These are phyloP conservation scores for Mycena galericulata DNA, from an alignment of 768 basidiomycete species.

Conservation along the genomic window DNA sequence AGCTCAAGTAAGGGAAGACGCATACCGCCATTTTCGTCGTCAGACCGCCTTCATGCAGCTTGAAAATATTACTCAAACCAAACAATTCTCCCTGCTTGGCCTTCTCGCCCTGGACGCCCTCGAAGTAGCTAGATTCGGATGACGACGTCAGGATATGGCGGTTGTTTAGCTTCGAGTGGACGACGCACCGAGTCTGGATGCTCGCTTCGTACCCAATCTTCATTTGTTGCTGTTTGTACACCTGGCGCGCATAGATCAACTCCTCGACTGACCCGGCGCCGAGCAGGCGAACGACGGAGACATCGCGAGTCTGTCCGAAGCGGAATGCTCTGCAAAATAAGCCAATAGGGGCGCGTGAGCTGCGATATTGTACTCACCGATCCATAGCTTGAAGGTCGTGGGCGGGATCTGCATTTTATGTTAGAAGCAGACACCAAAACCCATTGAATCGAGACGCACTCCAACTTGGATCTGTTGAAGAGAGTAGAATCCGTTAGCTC, in stretches of 20 bases:
- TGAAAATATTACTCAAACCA: conserved; percentile 89
- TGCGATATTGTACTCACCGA: conserved; percentile 39
- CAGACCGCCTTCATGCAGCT: conserved; percentile 73
- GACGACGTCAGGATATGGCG: neutral
- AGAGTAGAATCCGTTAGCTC: conserved; percentile 25
- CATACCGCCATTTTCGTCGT: conserved; percentile 82
- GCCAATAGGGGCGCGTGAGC: no score
- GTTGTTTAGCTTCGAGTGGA: neutral
- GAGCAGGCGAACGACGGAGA: conserved; percentile 84
- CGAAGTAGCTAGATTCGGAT: conserved; percentile 78
- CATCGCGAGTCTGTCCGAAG: conserved; percentile 89
- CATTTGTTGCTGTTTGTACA: conserved; percentile 96
- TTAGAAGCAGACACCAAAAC: conserved; percentile 1
- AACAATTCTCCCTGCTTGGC: conserved; percentile 85
- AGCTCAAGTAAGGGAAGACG: neutral
- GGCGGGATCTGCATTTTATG: conserved; percentile 78
- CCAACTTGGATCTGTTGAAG: conserved; percentile 87
- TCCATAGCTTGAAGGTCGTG: conserved; percentile 96
- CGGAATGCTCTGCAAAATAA: conserved; percentile 65
- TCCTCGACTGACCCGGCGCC: conserved; percentile 92
- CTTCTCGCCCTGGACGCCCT: conserved; percentile 85
- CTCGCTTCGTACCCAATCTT: conserved; percentile 89
- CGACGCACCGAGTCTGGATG: conserved; percentile 76
- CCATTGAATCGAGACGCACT: conserved; percentile 59
- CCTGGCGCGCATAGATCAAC: conserved; percentile 87